Evolutionary conservation across 2,329 filamentous ascomycete genomes (phyloP), one percentile per base, ranked within the genome.

Genomic region (Phaeosphaeria sp.): DNA sequence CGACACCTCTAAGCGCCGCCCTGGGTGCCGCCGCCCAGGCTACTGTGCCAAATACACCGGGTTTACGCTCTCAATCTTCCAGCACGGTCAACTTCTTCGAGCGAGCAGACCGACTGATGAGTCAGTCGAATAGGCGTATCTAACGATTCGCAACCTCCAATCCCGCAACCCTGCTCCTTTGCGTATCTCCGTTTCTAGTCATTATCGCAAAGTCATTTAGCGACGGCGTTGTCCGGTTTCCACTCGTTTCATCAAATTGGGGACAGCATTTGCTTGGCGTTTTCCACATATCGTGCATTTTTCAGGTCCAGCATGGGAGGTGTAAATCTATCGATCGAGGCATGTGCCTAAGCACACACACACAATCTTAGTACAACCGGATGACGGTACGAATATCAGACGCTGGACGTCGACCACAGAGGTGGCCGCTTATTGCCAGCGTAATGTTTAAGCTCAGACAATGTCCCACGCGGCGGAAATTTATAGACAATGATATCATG

Each of bases 21-120:
- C 83, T 97, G 5, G 94, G 93, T 0, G 92, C 93, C 6, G 93
- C 93, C 20, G 91, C 93, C 53, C 93, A 96, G 77, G 93, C 93
- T 1, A 97, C 92, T 0, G 89, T 97, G 11, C 91, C 92, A 3
- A 91, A 91, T 50, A 77, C 73, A 15, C 74, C 73, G 22, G 71
- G 70, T 36, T 65, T 70, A 25, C 61, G 61, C 25, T 61, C 65
- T 2, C 66, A 66, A 13, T 60, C 61, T 5, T 67, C 68, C 11
- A 69, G 64, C 39, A 70, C 67, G 2, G 71, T 74, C 44, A 74
- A 74, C 25, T 72, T 76, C 22, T 76, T 76, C 46, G 74, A 76
- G 57, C 67, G 74, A 40, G 74, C 73, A 21, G 74, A 77, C 53
- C 64, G 73, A 18, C 57, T 75, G 33, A 60, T 76, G 18, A 73